phyloP scores from a whole-genome alignment of 2,329 filamentous ascomycete genomes.

The Pseudovirgaria hyperparasitica region DNA sequence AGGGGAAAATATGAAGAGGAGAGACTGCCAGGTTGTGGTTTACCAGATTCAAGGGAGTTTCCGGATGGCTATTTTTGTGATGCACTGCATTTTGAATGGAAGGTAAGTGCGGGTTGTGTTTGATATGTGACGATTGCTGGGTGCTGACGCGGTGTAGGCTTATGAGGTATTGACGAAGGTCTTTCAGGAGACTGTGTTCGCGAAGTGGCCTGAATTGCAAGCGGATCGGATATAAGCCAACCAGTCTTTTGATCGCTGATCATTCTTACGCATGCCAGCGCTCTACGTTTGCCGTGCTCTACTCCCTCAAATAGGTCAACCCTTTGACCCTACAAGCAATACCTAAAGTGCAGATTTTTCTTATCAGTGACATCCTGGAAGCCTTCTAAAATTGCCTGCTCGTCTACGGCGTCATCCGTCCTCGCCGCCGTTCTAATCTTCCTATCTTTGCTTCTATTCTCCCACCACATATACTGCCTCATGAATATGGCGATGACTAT shows the following conservation, averaged over 20 bases:
- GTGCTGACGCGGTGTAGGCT: conserved; percentile 6
- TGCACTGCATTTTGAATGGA: conserved; percentile 22
- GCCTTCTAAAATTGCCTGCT: conserved; percentile 18
- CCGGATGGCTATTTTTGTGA: conserved; percentile 24
- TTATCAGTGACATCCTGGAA: conserved; percentile 23
- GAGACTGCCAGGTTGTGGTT: conserved; percentile 21
- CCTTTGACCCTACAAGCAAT: conserved; percentile 19
- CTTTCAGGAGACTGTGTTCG: conserved; percentile 11
- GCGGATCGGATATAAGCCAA: conserved; percentile 9
- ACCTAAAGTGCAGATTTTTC: conserved; percentile 20
- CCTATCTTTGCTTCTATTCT: conserved; percentile 18
- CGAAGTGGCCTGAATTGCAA: conserved; percentile 19
- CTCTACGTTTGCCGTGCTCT: no score
- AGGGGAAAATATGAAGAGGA: conserved; percentile 16
- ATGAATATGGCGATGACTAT: conserved; percentile 19
- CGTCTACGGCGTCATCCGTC: conserved; percentile 8
- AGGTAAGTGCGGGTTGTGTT: conserved; percentile 9
- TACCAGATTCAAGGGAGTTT: conserved; percentile 18
- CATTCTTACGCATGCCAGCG: no score
- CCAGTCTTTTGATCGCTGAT: no score
- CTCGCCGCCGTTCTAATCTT: conserved; percentile 14
- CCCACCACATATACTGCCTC: conserved; percentile 18
- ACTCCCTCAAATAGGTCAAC: no score
- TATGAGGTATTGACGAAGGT: conserved; percentile 16
- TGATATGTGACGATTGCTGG: background rate